Conservation (phyloP, 768 basidiomycete genomes). For the Termitomyces sp. region DNA sequence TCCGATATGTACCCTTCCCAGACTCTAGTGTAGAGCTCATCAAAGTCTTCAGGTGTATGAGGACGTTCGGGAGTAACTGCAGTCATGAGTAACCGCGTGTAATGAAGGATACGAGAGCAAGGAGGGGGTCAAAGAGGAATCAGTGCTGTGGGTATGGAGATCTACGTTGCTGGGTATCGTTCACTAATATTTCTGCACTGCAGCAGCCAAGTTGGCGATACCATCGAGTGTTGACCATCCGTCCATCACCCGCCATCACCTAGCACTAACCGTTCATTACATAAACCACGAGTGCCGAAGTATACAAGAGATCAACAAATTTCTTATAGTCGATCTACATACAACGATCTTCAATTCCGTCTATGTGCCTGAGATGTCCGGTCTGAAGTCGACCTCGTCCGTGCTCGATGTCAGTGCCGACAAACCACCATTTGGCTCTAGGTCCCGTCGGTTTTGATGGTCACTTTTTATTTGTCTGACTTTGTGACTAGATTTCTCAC, state of each 20-base stretch:
- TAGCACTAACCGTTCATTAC: constrained; percentile 4
- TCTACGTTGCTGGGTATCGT: constrained; percentile 9
- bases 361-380: neutral
- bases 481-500: constrained; percentile 53
- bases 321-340: neutral
- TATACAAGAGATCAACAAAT: neutral
- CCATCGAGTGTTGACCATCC: constrained; percentile 8
- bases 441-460: constrained; percentile 28
- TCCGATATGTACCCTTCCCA: constrained; percentile 45
- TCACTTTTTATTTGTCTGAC: neutral
- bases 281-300: constrained; percentile 2
- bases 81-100: constrained; percentile 4
- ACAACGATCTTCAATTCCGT: too few species aligned
- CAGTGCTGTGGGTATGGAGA: constrained; percentile 4
- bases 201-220: constrained; percentile 11
- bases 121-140: constrained; percentile 1
- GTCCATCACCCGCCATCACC: neutral
- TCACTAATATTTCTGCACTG: constrained; percentile 7
- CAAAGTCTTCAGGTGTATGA: constrained; percentile 41
- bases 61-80: constrained; percentile 7
- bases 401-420: constrained; percentile 52
- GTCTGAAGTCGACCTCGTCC: constrained; percentile 46
- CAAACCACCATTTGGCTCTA: constrained; percentile 67
- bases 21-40: constrained; percentile 52
- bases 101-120: neutral